Percentiles rank a stretch among this genome's conserved stretches.
Conservation (phyloP, 1,284 basidiomycete species). For the Cystobasidium slooffiae region DNA sequence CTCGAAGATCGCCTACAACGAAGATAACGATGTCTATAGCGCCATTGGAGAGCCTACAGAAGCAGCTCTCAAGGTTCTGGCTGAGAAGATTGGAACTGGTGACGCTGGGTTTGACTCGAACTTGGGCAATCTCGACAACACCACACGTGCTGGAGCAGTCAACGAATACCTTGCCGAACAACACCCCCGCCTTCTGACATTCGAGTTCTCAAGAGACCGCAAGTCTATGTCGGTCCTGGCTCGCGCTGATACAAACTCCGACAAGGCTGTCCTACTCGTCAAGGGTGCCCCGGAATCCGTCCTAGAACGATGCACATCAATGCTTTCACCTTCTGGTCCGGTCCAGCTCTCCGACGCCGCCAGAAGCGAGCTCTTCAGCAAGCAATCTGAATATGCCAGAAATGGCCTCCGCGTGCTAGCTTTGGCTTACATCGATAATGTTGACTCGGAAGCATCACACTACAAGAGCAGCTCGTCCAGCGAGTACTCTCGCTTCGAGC, state of each 20-base stretch:
- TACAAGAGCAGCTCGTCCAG: conserved; percentile 76
- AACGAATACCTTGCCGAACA: conserved; percentile 77
- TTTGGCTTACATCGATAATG: conserved; percentile 80
- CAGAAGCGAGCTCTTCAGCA: conserved; percentile 65
- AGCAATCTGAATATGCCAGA: conserved; percentile 73
- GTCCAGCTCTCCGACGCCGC: conserved; percentile 70
- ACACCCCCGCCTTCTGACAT: conserved; percentile 82
- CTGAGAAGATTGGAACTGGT: conserved; percentile 73
- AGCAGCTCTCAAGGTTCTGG: conserved; percentile 88
- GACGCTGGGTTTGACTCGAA: conserved; percentile 61
- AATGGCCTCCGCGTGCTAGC: conserved; percentile 89
- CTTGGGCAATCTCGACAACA: conserved; percentile 65
- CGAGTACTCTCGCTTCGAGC: conserved; percentile 88
- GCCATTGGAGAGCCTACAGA: conserved; percentile 97
- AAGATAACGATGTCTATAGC: conserved; percentile 76
- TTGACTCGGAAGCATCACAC: conserved; percentile 74
- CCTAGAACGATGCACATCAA: conserved; percentile 79
- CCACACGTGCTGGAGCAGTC: conserved; percentile 75
- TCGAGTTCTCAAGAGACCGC: conserved; percentile 96
- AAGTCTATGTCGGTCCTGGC: conserved; percentile 99
- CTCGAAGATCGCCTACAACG: conserved; percentile 81
- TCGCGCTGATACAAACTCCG: conserved; percentile 63
- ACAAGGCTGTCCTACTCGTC: conserved; percentile 69
- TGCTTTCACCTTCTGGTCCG: conserved; percentile 69
- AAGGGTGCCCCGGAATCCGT: conserved; percentile 97